These are phyloP conservation scores for Ailanthus altissimus DNA, from an alignment of 345 rosid species.

Conservation along the genomic window DNA sequence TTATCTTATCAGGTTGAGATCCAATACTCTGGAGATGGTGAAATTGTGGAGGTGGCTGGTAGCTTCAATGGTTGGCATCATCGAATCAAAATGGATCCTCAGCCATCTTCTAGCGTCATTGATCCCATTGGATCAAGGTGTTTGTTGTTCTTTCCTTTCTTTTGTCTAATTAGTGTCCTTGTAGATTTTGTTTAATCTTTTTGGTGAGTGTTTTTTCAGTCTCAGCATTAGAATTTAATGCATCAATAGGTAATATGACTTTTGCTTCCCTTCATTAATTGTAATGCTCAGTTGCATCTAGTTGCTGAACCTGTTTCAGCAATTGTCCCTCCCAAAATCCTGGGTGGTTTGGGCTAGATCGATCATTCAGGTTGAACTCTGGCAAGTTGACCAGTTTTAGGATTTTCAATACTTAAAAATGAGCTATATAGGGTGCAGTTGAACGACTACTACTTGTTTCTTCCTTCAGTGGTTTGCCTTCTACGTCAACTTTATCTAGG, in stretches of 20 bases:
- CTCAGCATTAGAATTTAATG: not conserved
- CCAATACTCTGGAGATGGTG: slow-evolving; percentile 72
- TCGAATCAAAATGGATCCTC: slow-evolving; percentile 71
- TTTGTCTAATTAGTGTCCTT: not conserved
- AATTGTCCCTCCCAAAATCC: slow-evolving; percentile 3
- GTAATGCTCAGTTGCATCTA: not conserved
- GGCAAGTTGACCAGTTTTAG: not conserved
- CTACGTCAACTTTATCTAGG: not conserved
- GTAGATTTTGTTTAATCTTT: not conserved
- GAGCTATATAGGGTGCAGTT: not conserved
- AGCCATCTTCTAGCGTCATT: slow-evolving; percentile 40
- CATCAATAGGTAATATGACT: not conserved
- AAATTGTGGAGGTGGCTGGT: slow-evolving; percentile 88
- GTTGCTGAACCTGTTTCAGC: not conserved
- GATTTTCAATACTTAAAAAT: not conserved
- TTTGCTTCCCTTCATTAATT: slow-evolving; percentile 5
- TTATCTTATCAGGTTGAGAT: slow-evolving; percentile 60
- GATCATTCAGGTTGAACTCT: not conserved
- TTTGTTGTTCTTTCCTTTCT: slow-evolving; percentile 4
- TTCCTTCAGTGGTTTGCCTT: not conserved
- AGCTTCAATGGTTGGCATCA: slow-evolving; percentile 98
- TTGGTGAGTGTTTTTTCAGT: not conserved
- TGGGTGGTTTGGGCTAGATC: not conserved
- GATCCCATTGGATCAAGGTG: slow-evolving; percentile 52
- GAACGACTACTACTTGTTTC: not conserved